Percentiles rank a stretch among this genome's conserved stretches.
These are phyloP conservation scores for Alternaria arborescens DNA, from an alignment of 2,329 filamentous ascomycete genomes.

Conservation along the genomic window DNA sequence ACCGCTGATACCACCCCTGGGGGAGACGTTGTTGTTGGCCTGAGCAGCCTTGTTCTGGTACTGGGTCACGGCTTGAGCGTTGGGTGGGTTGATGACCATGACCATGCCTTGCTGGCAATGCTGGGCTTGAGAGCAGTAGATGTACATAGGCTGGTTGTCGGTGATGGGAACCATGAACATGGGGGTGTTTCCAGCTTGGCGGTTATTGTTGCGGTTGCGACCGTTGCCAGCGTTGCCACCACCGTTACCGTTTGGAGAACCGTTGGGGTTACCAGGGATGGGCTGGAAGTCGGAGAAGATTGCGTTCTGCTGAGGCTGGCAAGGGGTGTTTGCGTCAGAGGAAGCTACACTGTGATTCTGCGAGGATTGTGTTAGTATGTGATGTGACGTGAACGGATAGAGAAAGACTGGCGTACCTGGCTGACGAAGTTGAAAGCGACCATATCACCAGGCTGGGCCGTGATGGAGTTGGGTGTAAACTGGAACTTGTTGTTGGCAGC, in stretches of 20 bases:
- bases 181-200: constrained; percentile 33
- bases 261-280: constrained; percentile 20
- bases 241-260: constrained; percentile 21
- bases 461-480: constrained; percentile 39
- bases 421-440: constrained; percentile 39
- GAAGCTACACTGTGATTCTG: constrained; percentile 42
- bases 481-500: constrained; percentile 44
- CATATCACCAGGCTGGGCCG: constrained; percentile 39
- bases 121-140: constrained; percentile 73
- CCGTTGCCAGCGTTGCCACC: constrained; percentile 25
- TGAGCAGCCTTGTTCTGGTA: constrained; percentile 36
- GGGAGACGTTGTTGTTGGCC: constrained; percentile 37
- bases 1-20: constrained; percentile 30
- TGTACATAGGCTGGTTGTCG: constrained; percentile 72
- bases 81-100: constrained; percentile 71
- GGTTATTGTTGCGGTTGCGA: constrained; percentile 33
- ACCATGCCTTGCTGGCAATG: constrained; percentile 79
- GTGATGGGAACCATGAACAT: constrained; percentile 40
- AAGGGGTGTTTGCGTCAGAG: constrained; percentile 36
- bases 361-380: not conserved
- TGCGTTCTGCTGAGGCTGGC: constrained; percentile 34
- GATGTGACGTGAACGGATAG: not conserved
- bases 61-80: constrained; percentile 32
- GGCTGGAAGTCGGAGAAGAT: constrained; percentile 43
- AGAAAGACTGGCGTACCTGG: constrained; percentile 19